phyloP scores from a whole-genome alignment of 2,329 filamentous ascomycete genomes.

The Monosporascus sp. region DNA sequence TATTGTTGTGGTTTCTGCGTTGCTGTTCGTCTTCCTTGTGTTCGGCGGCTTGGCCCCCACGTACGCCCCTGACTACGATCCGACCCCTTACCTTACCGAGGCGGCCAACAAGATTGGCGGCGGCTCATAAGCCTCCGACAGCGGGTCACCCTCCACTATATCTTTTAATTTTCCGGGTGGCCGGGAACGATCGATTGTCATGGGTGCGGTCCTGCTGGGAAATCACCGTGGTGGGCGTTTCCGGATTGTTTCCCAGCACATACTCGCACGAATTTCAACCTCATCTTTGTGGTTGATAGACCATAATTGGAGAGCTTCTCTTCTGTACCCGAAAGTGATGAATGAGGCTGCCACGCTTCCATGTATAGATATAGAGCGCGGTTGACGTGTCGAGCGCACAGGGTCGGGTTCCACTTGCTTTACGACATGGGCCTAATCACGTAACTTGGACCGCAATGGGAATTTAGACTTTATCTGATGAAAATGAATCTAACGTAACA shows the following conservation, averaged over 20 bases:
- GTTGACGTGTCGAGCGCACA: constrained; percentile 13
- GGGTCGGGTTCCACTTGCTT: constrained; percentile 16
- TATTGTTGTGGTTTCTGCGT: constrained; percentile 58
- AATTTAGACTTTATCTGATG: constrained; percentile 17
- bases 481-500: constrained; percentile 7
- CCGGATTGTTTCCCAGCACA: constrained; percentile 19
- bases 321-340: constrained; percentile 12
- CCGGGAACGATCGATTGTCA: constrained; percentile 4
- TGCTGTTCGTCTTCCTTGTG: constrained; percentile 64
- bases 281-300: constrained; percentile 8
- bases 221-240: constrained; percentile 8
- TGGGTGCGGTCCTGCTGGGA: constrained; percentile 6
- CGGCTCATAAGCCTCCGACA: constrained; percentile 14
- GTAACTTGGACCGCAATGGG: constrained; percentile 15
- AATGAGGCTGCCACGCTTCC: constrained; percentile 9
- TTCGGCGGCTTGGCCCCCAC: constrained; percentile 62
- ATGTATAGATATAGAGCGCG: constrained; percentile 16
- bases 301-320: constrained; percentile 13
- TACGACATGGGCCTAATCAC: constrained; percentile 14
- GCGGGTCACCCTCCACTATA: constrained; percentile 9
- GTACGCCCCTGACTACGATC: constrained; percentile 51
- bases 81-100: constrained; percentile 42
- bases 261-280: constrained; percentile 15
- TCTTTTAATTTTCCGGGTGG: constrained; percentile 19
- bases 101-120: constrained; percentile 45